A percentile compares a stretch with the other conserved stretches of the same genome.
Conservation (phyloP, 768 basidiomycete genomes). For the Clathrus columnatus region DNA sequence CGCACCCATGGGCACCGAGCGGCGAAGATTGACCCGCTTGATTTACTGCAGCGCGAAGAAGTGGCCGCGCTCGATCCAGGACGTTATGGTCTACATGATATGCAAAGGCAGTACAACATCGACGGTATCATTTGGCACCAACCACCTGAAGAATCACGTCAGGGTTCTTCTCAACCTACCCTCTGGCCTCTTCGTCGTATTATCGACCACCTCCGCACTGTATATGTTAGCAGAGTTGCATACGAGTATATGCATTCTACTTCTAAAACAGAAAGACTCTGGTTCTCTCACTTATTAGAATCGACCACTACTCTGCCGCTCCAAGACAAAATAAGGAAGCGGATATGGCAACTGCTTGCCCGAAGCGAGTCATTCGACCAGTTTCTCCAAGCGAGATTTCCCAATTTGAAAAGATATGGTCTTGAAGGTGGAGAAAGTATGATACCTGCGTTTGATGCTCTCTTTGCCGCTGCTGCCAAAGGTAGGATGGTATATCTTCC, state of each 20-base stretch:
- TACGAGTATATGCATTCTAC: conserved; percentile 92
- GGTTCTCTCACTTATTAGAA: conserved; percentile 85
- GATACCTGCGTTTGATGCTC: conserved; percentile 74
- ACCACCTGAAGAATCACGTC: conserved; percentile 24
- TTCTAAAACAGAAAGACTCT: conserved; percentile 74
- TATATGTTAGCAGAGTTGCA: conserved; percentile 80
- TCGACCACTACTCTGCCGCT: conserved; percentile 25
- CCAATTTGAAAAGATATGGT: conserved; percentile 80
- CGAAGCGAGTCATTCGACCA: conserved; percentile 76
- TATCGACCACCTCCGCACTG: conserved; percentile 51
- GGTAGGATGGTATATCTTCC: conserved; percentile 29
- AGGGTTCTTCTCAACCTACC: conserved; percentile 24
- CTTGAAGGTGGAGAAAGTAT: conserved; percentile 92
- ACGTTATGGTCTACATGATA: conserved; percentile 65
- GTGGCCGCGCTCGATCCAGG: conserved; percentile 67
- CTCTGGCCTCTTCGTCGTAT: conserved; percentile 69
- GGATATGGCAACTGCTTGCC: conserved; percentile 61
- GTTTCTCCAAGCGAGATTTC: conserved; percentile 82
- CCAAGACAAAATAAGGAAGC: conserved; percentile 37
- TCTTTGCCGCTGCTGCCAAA: conserved; percentile 61
- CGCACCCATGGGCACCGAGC: conserved; percentile 81
- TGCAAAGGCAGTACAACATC: conserved; percentile 50
- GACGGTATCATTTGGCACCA: conserved; percentile 78
- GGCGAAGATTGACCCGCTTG: conserved; percentile 79
- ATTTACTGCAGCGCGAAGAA: conserved; percentile 75